Conservation (phyloP, 495 filamentous ascomycete genomes). For the Penicillium simplicissimum region DNA sequence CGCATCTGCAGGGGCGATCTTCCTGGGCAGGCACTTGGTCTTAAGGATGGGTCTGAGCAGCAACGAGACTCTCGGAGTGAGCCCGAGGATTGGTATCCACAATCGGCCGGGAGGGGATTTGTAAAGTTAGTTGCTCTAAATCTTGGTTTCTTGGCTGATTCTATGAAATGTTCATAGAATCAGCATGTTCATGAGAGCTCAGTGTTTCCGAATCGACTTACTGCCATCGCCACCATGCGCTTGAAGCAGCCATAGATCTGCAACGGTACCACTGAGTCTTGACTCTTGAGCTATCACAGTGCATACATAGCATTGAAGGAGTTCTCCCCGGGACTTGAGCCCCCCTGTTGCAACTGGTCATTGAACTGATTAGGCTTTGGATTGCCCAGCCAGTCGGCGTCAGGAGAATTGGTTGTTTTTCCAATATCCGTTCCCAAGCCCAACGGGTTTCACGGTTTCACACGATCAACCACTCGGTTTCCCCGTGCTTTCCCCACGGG, state of each 20-base stretch:
- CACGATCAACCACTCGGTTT: slow-evolving; percentile 7
- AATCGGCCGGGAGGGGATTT: not conserved
- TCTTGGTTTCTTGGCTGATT: not conserved
- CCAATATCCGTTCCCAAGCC: slow-evolving; percentile 14
- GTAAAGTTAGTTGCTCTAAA: not conserved
- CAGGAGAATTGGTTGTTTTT: not conserved
- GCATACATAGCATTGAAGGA: not conserved
- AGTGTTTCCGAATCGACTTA: not conserved
- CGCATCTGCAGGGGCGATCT: not conserved
- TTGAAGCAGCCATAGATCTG: not conserved
- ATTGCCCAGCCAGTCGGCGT: not conserved
- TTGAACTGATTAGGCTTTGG: not conserved
- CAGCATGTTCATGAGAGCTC: not conserved
- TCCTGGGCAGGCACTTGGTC: slow-evolving; percentile 2
- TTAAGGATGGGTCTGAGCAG: not conserved
- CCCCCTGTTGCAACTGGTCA: not conserved
- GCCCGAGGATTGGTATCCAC: slow-evolving; percentile 9
- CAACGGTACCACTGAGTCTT: not conserved
- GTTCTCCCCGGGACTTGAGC: not conserved
- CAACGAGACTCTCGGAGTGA: slow-evolving; percentile 15
- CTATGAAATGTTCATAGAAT: not conserved
- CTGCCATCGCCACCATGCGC: not conserved
- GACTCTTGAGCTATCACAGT: not conserved
- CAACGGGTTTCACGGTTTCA: slow-evolving; percentile 9
- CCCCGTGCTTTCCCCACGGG: slow-evolving; percentile 13